phyloP scores from a whole-genome alignment of 495 filamentous ascomycete genomes.

The Trichocladium uniseriatum region DNA sequence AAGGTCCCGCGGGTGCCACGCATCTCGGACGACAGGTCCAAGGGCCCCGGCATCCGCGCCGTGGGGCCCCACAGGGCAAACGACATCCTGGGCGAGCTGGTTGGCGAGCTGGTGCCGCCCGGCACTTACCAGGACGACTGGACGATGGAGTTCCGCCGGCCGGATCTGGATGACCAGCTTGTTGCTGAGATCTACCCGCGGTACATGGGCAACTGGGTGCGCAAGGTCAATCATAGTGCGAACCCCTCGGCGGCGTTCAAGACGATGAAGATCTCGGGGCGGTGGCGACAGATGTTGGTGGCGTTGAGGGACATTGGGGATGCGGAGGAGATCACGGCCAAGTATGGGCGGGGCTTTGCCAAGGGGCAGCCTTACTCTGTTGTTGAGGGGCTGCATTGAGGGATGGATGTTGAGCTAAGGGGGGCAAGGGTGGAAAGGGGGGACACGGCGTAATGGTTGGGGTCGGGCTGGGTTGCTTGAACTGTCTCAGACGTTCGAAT shows the following conservation, averaged over 20 bases:
- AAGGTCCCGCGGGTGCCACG: slow-evolving; percentile 15
- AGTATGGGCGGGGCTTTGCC: slow-evolving; percentile 17
- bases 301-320: slow-evolving; percentile 15
- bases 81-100: slow-evolving; percentile 20
- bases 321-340: slow-evolving; percentile 25
- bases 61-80: slow-evolving; percentile 5
- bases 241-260: slow-evolving; percentile 15
- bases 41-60: slow-evolving; percentile 16
- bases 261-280: slow-evolving; percentile 19
- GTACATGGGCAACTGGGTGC: slow-evolving; percentile 25
- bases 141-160: slow-evolving; percentile 18
- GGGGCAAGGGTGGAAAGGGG: too few relatives aligned
- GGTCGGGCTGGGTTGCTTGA: too few relatives aligned
- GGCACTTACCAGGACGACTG: slow-evolving; percentile 13
- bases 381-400: slow-evolving; percentile 17
- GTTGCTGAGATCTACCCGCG: slow-evolving; percentile 24
- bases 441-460: too few relatives aligned
- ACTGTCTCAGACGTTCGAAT: too few relatives aligned
- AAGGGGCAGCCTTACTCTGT: slow-evolving; percentile 14
- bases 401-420: background rate
- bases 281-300: slow-evolving; percentile 20
- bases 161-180: slow-evolving; percentile 15
- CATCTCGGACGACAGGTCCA: slow-evolving; percentile 14
- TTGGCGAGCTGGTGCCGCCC: slow-evolving; percentile 22
- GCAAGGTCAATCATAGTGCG: slow-evolving; percentile 20